Base-by-base conservation (phyloP, 257 asterid species). In the Nicotiana attenuata region DNA sequence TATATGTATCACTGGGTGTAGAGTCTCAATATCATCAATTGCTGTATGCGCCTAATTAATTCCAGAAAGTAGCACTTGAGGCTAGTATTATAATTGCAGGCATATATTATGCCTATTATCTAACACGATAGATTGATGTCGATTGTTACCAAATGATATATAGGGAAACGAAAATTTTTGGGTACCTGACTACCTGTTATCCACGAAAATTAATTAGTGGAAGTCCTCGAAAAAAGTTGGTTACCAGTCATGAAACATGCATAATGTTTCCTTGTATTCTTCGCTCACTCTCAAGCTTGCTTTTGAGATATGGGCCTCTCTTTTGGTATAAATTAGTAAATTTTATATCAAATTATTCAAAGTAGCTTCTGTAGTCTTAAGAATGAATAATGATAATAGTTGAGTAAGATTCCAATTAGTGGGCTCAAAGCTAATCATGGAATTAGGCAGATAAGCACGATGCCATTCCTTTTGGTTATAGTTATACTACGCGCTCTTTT, bases 371-470 rank as follows among this genome's bases (percentile, higher is more conserved):
- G 3, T 13, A 50, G 5, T 50, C 17, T 50, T 50, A 50, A 17
- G 16, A 50, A 52, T 52, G 47, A 52, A 52, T 52, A 52, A 52
- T 52, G 47, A 41, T 41, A 71, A 71, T 73, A 15, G 41, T 73
- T 57, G 63, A 73, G 24, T n/a, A 73, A 50, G 38, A 73, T 73
- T 73, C 61, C 52, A 15, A 24, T 24, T 73, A 73, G 63, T 24
- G 79, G 61, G 41, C 16, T 47, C 50, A 73, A 47, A 47, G 4
- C 79, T 60, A 47, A 73, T 73, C 45, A 73, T 73, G 79, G 50
- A 50, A 73, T 47, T 73, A 73, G 79, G 79, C 24, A 73, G 79
- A 73, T 73, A 47, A 50, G n/a, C 41, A 47, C 24, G 61, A 24
- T 60, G 56, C 35, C 79, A 14, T 73, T 24, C 61, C 50, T 73